Base-by-base conservation (phyloP, 1,284 basidiomycete genomes). In the Cryptococcus wingfieldii region DNA sequence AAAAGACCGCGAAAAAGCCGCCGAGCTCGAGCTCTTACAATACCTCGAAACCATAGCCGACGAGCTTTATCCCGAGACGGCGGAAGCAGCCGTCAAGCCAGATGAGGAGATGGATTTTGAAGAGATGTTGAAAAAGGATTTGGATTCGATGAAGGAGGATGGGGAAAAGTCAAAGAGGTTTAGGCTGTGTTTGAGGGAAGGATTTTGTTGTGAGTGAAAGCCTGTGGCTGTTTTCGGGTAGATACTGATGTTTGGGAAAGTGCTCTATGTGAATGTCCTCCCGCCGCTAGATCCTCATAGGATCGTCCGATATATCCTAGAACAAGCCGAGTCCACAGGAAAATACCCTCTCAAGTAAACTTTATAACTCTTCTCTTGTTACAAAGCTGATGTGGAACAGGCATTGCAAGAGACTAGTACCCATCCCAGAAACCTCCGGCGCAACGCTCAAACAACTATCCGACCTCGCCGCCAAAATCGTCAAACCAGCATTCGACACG, bases 11-110 rank as follows among this genome's bases (percentile, higher is more conserved):
- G 73, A 75, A 55, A 56, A 57, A 38, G 60, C 59, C 9, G 73
- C 73, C 4, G 73, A 75, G 58, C 51, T 63, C 23, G 73, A 75
- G 55, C 49, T 75, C 28, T 59, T 75, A 28, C 64, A 74, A 8
- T 64, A 63, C 9, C 65, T 75, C 9, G 73, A 75, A 51, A 49
- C 46, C 62, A 59, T 72, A 2, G 71, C 67, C 18, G 73, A 75
- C 55, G 71, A 68, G 54, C 57, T 75, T 19, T 74, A 75, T 49
- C 71, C 70, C 12, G 69, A 70, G 23, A 69, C 66, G 1, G 53
- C 43, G 14, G 61, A 60, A 14, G 49, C 44, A 9, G 50, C 37
- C 1, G 52, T 47, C 9, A 54, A 55, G 13, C 63, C 51, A 8
- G 66, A 55, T 18, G 67, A 64, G 13, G 69, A 70, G 38, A 47